phyloP scores from a whole-genome alignment of 75 land plant species.

The Pinus taeda region DNA sequence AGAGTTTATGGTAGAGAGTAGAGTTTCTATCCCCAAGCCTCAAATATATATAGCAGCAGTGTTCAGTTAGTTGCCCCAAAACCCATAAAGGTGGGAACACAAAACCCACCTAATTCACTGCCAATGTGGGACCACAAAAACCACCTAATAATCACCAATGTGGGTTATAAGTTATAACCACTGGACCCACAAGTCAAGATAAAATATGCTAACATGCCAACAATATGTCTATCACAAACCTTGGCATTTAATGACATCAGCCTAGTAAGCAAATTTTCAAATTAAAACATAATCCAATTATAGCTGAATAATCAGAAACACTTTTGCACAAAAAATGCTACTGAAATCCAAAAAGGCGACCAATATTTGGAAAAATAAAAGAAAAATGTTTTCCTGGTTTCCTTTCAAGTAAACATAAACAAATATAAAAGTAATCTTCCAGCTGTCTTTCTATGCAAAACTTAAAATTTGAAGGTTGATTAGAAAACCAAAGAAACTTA shows the following conservation, averaged over 20 bases:
- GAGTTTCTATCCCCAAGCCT: no score
- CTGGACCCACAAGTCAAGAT: no score
- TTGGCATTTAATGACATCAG: no score
- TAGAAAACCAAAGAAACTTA: slow-evolving; percentile 23
- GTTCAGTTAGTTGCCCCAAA: slow-evolving; percentile 52
- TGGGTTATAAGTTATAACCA: no score
- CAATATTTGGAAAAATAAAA: not conserved
- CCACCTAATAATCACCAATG: no score
- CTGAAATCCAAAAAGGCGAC: not conserved
- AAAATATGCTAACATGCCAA: no score
- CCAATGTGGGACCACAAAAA: no score
- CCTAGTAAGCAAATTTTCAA: not conserved
- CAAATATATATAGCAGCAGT: slow-evolving; percentile 29
- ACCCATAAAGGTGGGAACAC: slow-evolving; percentile 55
- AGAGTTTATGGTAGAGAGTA: no score
- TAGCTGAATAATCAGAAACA: not conserved
- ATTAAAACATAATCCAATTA: not conserved
- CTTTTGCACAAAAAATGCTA: not conserved
- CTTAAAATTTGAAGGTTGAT: not conserved
- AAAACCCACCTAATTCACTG: slow-evolving; percentile 15
- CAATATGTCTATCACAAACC: no score
- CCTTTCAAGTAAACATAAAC: not conserved
- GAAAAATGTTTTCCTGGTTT: not conserved
- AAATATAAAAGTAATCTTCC: not conserved
- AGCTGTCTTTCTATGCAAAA: not conserved